Evolutionary conservation across 1,284 basidiomycete species (phyloP).

Genomic region (Takashimella koratensis): DNA sequence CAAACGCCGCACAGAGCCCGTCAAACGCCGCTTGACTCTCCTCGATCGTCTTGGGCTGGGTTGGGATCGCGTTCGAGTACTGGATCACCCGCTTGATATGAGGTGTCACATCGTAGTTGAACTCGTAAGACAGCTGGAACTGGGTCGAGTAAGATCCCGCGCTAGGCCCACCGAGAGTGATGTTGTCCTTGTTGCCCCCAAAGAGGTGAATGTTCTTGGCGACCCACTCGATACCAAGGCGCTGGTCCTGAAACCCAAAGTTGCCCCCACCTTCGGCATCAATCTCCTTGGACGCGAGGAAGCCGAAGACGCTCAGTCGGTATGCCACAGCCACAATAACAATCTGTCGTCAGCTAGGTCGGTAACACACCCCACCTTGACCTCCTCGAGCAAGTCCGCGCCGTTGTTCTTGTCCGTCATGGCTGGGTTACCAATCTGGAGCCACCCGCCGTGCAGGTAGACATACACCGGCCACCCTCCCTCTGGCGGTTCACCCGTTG

Average conservation of each 20-base stretch:
- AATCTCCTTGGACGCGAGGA: slow-evolving; percentile 20
- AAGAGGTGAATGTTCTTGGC: slow-evolving; percentile 29
- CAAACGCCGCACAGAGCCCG: slow-evolving; percentile 19
- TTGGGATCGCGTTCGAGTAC: slow-evolving; percentile 26
- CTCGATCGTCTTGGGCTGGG: slow-evolving; percentile 25
- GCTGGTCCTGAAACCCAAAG: slow-evolving; percentile 29
- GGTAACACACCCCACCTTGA: slow-evolving; percentile 4
- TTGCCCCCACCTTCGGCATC: slow-evolving; percentile 23
- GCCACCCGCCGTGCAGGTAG: slow-evolving; percentile 27
- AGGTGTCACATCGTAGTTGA: slow-evolving; percentile 10
- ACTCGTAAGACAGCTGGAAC: slow-evolving; percentile 39
- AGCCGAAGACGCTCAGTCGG: slow-evolving; percentile 21
- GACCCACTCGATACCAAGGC: slow-evolving; percentile 32
- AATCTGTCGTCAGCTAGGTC: slow-evolving; percentile 10
- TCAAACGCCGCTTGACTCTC: slow-evolving; percentile 26
- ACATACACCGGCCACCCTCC: slow-evolving; percentile 24
- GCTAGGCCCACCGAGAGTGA: slow-evolving; percentile 38
- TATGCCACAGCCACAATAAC: slow-evolving; percentile 22
- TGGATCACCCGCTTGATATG: slow-evolving; percentile 21
- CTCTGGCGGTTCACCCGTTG: slow-evolving; percentile 12
- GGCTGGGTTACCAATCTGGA: slow-evolving; percentile 24
- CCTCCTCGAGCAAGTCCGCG: slow-evolving; percentile 6
- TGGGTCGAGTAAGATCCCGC: slow-evolving; percentile 41
- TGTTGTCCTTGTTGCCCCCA: slow-evolving; percentile 31
- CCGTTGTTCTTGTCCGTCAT: slow-evolving; percentile 22